Evolutionary conservation across 345 rosid genomes (phyloP).

Genomic region (Eucalyptus paniculata): DNA sequence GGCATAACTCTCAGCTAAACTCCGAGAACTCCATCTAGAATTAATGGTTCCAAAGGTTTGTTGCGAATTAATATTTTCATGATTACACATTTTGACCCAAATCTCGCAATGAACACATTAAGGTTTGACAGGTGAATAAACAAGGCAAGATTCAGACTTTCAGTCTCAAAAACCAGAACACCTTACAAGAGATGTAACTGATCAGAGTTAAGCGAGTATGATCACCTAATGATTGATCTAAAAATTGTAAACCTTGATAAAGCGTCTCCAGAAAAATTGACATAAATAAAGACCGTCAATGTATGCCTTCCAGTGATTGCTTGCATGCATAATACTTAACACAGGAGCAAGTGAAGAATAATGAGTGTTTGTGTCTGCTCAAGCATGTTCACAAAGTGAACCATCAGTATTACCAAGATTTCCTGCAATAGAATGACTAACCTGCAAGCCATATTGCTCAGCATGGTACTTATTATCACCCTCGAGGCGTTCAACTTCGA

Average conservation of each 20-base stretch:
- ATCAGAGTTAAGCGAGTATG: not conserved
- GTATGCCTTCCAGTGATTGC: not conserved
- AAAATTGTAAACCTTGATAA: not conserved
- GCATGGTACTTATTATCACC: conserved; percentile 97
- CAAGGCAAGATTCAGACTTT: not conserved
- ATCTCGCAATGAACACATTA: not conserved
- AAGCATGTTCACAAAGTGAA: not conserved
- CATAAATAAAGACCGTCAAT: not conserved
- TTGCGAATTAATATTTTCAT: not conserved
- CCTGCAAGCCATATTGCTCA: conserved; percentile 91
- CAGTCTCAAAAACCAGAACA: not conserved
- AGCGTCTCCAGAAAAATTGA: not conserved
- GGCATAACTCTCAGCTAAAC: not conserved
- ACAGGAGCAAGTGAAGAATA: not conserved
- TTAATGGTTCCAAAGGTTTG: not conserved
- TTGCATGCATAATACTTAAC: not conserved
- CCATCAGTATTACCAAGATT: not conserved
- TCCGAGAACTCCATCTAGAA: not conserved
- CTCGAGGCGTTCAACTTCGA: conserved; percentile 93
- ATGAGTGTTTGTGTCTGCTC: not conserved
- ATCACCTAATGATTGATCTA: not conserved
- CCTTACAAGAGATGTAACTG: not conserved
- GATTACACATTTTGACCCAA: not conserved
- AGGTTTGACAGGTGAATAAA: not conserved
- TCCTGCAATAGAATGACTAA: conserved; percentile 4